Evolutionary conservation across 164 flowering plant species (phyloP).

Genomic region (Amborella trichopoda): DNA sequence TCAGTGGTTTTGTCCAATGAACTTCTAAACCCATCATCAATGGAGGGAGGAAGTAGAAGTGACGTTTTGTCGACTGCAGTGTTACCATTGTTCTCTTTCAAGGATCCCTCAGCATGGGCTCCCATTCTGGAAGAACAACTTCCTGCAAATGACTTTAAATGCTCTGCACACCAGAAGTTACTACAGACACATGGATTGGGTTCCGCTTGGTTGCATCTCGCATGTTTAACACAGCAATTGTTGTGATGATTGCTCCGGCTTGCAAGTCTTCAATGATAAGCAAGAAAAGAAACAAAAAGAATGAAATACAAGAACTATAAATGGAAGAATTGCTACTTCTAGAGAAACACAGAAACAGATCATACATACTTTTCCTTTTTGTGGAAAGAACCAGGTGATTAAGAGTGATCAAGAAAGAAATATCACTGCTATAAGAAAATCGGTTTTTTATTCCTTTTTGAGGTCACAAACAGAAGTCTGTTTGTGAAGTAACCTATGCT

Average conservation of each 20-base stretch:
- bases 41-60: constrained; percentile 7
- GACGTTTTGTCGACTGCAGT: neutral
- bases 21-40: constrained; percentile 6
- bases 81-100: constrained; percentile 10
- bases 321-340: no score
- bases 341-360: no score
- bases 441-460: no score
- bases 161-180: constrained; percentile 20
- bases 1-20: constrained; percentile 6
- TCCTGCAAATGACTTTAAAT: constrained; percentile 13
- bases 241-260: no score
- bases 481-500: no score
- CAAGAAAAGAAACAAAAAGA: neutral
- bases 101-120: constrained; percentile 7
- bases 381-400: no score
- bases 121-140: constrained; percentile 11
- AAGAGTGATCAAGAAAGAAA: no score
- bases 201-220: constrained; percentile 13
- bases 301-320: neutral
- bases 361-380: no score
- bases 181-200: constrained; percentile 11
- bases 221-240: constrained; percentile 10
- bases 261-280: no score
- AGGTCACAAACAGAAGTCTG: no score
- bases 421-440: no score